Evolutionary conservation across 148 eudicot species (phyloP).

Genomic region (Talinum fruticosum): DNA sequence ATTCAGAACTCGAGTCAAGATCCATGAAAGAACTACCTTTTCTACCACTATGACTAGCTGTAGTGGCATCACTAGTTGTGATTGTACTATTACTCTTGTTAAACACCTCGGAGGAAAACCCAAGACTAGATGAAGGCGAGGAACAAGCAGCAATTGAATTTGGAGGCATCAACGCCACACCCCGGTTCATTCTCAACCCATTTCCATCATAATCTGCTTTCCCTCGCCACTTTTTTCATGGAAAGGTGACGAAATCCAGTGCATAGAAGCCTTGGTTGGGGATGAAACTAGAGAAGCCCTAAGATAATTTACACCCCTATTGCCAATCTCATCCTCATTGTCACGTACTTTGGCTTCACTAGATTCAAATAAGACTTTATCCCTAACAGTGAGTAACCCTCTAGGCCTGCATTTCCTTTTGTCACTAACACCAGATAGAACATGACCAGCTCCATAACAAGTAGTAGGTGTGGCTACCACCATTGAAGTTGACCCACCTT

Average conservation of each 20-base stretch:
- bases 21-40: conserved; percentile 26
- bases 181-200: conserved; percentile 13
- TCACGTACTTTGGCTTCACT: conserved; percentile 24
- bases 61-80: conserved; percentile 21
- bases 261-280: conserved; percentile 64
- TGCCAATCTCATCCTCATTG: conserved; percentile 21
- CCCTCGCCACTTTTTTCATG: conserved; percentile 30
- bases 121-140: conserved; percentile 39
- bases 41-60: conserved; percentile 18
- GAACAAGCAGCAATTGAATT: conserved; percentile 19
- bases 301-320: conserved; percentile 17
- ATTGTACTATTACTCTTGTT: conserved; percentile 26
- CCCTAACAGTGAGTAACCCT: conserved; percentile 62
- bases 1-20: conserved; percentile 28
- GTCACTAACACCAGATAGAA: conserved; percentile 66
- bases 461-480: conserved; percentile 51
- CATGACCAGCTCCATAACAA: conserved; percentile 78
- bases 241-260: conserved; percentile 58
- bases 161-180: conserved; percentile 6
- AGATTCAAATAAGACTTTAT: conserved; percentile 31
- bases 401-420: conserved; percentile 71
- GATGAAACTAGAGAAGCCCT: conserved; percentile 43
- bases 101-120: conserved; percentile 28
- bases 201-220: conserved; percentile 13
- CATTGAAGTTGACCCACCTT: conserved; percentile 38